A percentile compares a stretch with the other conserved stretches of the same genome.
These are phyloP conservation scores for Saprolegnia diclina DNA, from an alignment of 352 stramenopile genomes.

Conservation along the genomic window DNA sequence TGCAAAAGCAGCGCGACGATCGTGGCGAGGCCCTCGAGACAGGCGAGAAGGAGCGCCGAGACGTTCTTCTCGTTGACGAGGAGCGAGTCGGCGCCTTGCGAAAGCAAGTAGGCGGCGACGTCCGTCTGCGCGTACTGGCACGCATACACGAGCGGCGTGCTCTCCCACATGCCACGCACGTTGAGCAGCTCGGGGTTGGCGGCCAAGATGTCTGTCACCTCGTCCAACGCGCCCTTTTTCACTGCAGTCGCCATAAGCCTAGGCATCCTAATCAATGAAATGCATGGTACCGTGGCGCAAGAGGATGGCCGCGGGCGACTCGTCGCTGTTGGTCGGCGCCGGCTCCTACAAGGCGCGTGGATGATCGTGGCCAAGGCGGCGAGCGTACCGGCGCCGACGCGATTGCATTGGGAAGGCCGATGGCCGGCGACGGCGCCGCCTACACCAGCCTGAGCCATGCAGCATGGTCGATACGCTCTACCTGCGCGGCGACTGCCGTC, in stretches of 20 bases:
- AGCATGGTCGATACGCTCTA: no score
- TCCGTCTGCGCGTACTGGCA: slow-evolving; percentile 54
- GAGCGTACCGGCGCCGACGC: background rate
- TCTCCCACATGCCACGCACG: slow-evolving; percentile 77
- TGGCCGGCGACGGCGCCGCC: no score
- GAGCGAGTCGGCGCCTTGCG: slow-evolving; percentile 36
- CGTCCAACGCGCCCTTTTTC: slow-evolving; percentile 13
- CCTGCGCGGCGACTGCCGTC: no score
- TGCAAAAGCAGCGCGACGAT: slow-evolving; percentile 43
- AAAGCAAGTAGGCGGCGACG: slow-evolving; percentile 55
- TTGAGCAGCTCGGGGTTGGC: slow-evolving; percentile 36
- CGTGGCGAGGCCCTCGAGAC: slow-evolving; percentile 51
- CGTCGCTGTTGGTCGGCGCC: background rate
- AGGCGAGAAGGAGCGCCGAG: slow-evolving; percentile 60
- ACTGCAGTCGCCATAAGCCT: background rate
- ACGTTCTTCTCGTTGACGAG: slow-evolving; percentile 63
- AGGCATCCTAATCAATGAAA: background rate
- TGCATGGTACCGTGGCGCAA: background rate
- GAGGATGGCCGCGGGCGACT: background rate
- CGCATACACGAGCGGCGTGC: slow-evolving; percentile 70
- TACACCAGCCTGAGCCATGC: no score
- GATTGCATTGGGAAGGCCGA: background rate
- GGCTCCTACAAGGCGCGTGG: background rate
- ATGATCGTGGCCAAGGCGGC: background rate
- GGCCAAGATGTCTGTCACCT: background rate